Conservation (phyloP, 768 basidiomycete genomes). For the Gyrodon lividus region DNA sequence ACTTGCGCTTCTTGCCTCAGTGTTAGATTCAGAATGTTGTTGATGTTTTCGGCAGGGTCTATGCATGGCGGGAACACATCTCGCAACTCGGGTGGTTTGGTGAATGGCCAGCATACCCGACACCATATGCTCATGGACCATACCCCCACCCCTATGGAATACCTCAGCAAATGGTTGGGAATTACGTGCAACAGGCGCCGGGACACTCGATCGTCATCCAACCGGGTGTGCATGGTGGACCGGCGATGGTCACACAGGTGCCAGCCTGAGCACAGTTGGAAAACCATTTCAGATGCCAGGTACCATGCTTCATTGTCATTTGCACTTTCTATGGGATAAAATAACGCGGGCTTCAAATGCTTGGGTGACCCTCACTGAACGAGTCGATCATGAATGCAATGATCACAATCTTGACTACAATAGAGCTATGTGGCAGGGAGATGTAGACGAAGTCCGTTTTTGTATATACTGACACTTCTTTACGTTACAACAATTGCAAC, state of each 20-base stretch:
- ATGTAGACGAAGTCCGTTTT: not conserved
- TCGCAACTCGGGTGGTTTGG: conserved; percentile 76
- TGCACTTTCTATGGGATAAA: not conserved
- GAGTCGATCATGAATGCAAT: conserved; percentile 1
- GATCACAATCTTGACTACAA: not conserved
- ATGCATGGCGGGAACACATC: conserved; percentile 36
- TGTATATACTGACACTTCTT: conserved; percentile 11
- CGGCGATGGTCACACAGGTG: conserved; percentile 61
- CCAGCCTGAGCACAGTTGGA: conserved; percentile 13
- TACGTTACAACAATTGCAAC: conserved; percentile 13
- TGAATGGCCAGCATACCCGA: conserved; percentile 60
- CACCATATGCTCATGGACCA: too few species aligned
- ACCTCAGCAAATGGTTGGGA: conserved; percentile 31
- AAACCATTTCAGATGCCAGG: too few species aligned
- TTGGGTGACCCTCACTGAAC: not conserved
- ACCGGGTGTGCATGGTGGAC: conserved; percentile 58
- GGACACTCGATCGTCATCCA: conserved; percentile 70
- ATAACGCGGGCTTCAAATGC: too few species aligned
- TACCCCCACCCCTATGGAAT: conserved; percentile 36
- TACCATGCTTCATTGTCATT: not conserved
- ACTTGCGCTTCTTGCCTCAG: not conserved
- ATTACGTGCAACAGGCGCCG: conserved; percentile 48
- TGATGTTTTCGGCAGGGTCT: conserved; percentile 15
- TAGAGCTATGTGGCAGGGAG: not conserved
- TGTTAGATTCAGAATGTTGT: not conserved